Percentiles rank a stretch among this genome's conserved stretches.
Conservation (phyloP, 2,329 filamentous ascomycete genomes). For the Colletotrichum spaethianum region DNA sequence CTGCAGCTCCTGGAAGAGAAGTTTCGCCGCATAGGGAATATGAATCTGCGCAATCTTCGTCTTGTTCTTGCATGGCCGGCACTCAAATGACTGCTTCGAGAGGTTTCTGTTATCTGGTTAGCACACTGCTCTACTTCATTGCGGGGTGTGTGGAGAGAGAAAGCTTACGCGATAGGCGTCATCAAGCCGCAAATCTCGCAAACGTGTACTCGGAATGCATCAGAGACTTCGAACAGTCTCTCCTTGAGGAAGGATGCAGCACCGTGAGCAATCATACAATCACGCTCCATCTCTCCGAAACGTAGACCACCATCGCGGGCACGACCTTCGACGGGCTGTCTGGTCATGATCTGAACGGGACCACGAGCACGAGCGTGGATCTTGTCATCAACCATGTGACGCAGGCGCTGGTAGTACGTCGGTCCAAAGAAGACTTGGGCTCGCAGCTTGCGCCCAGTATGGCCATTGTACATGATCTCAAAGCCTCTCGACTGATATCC, state of each 20-base stretch:
- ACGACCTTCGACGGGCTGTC: constrained; percentile 98
- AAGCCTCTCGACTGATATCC: constrained; percentile 98
- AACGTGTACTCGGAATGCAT: constrained; percentile 97
- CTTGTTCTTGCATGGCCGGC: constrained; percentile 98
- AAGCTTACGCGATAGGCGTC: constrained; percentile 97
- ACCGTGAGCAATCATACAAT: constrained; percentile 99
- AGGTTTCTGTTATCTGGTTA: constrained; percentile 77
- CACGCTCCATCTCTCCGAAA: constrained; percentile 99
- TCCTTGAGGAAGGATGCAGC: constrained; percentile 98
- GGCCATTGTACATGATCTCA: constrained; percentile 98
- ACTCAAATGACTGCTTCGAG: constrained; percentile 96
- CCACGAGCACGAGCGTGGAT: constrained; percentile 99
- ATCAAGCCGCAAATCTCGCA: constrained; percentile 99
- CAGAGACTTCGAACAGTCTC: constrained; percentile 95
- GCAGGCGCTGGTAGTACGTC: constrained; percentile 98
- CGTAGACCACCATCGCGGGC: constrained; percentile 97
- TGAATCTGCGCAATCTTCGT: constrained; percentile 98
- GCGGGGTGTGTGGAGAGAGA: neutral
- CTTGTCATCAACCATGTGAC: constrained; percentile 99
- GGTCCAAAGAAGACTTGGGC: constrained; percentile 97
- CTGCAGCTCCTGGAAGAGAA: constrained; percentile 97
- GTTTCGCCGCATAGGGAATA: constrained; percentile 97
- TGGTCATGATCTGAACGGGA: constrained; percentile 95
- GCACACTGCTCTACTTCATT: constrained; percentile 39
- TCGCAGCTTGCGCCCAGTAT: constrained; percentile 93